A percentile compares a stretch with the other conserved stretches of the same genome.
These are phyloP conservation scores for Lachnellula hyalina DNA, from an alignment of 2,329 filamentous ascomycete genomes.

Conservation along the genomic window DNA sequence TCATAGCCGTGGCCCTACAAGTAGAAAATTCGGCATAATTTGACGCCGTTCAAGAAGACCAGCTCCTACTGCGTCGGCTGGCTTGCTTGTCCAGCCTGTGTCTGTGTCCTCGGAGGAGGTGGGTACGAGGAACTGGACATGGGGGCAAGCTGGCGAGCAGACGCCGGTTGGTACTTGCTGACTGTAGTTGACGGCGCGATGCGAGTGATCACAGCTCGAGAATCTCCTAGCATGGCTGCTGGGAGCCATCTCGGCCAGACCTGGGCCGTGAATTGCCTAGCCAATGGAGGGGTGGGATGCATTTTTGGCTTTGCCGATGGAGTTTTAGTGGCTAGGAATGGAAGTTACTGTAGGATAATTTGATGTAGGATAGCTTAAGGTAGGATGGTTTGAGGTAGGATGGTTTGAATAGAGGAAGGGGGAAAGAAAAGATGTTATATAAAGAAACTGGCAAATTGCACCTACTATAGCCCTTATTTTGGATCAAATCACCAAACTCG, in stretches of 20 bases:
- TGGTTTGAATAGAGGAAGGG: no score
- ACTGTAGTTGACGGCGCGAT: background rate
- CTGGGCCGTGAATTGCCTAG: conserved; percentile 3
- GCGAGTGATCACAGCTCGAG: background rate
- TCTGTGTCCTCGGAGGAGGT: background rate
- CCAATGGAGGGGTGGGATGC: background rate
- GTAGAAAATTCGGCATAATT: no score
- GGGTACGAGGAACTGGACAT: conserved; percentile 1
- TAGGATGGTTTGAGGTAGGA: no score
- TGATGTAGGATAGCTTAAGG: no score
- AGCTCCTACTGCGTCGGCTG: background rate
- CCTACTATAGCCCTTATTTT: no score
- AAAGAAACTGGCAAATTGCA: no score
- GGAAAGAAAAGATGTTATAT: no score
- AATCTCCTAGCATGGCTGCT: conserved; percentile 10
- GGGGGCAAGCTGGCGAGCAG: background rate
- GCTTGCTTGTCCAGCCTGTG: background rate
- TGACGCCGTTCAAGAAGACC: background rate
- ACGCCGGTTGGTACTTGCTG: background rate
- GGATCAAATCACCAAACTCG: no score
- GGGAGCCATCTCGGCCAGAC: conserved; percentile 18
- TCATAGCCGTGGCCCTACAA: no score
- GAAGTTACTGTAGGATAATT: no score
- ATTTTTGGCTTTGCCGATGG: background rate
- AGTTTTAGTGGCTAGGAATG: background rate